These are phyloP conservation scores for Blumeriella jaapii DNA, from an alignment of 2,329 filamentous ascomycete genomes.

Conservation along the genomic window DNA sequence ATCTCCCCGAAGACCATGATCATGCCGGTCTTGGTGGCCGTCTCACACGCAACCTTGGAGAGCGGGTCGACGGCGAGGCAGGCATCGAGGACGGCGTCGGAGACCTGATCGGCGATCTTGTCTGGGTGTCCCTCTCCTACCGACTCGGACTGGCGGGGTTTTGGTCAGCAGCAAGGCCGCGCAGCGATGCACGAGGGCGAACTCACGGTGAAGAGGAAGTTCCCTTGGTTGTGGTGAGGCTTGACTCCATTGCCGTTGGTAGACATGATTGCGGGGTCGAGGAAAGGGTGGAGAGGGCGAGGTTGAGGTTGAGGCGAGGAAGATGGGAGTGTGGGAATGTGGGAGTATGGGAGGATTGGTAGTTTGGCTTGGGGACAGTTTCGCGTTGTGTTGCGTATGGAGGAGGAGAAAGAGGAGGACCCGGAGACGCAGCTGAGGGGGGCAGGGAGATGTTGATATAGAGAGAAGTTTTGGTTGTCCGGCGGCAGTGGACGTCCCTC, in stretches of 20 bases:
- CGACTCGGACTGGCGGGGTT: slow-evolving; percentile 55
- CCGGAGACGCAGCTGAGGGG: too few relatives aligned
- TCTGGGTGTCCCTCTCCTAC: slow-evolving; percentile 87
- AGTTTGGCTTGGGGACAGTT: too few relatives aligned
- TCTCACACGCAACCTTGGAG: slow-evolving; percentile 99
- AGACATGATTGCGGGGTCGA: slow-evolving; percentile 48
- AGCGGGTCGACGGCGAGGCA: slow-evolving; percentile 89
- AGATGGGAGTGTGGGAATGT: neutral
- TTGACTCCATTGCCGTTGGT: slow-evolving; percentile 27
- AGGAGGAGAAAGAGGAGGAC: too few relatives aligned
- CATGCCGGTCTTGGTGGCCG: slow-evolving; percentile 99
- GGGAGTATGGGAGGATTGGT: too few relatives aligned
- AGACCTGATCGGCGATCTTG: slow-evolving; percentile 98
- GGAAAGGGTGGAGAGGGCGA: slow-evolving; percentile 44
- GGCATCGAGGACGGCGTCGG: slow-evolving; percentile 96
- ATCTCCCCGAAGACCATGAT: slow-evolving; percentile 99
- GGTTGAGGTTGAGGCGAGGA: slow-evolving; percentile 31
- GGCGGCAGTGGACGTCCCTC: too few relatives aligned
- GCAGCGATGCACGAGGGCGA: slow-evolving; percentile 1
- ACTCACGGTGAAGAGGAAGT: slow-evolving; percentile 72
- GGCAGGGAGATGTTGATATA: too few relatives aligned
- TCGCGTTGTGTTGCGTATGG: too few relatives aligned
- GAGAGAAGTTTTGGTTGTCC: too few relatives aligned
- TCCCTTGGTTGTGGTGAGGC: slow-evolving; percentile 44
- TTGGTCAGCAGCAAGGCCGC: slow-evolving; percentile 10